phyloP scores from a whole-genome alignment of 495 filamentous ascomycete genomes.

The Neurospora terricola region DNA sequence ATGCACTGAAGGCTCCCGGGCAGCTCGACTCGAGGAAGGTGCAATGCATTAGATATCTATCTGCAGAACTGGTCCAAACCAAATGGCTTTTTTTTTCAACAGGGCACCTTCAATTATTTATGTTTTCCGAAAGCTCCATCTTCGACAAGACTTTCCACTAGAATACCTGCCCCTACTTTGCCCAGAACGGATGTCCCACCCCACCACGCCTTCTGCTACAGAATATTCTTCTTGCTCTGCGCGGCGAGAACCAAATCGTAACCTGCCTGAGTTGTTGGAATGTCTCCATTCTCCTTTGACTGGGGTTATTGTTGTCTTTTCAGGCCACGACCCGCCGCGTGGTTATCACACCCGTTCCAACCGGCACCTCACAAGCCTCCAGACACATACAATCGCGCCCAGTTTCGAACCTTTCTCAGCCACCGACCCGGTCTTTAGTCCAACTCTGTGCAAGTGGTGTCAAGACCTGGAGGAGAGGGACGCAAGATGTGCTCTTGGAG shows the following conservation, averaged over 20 bases:
- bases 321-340: not conserved
- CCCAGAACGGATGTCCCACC: not conserved
- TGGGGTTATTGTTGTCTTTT: not conserved
- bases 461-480: not conserved
- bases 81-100: not conserved
- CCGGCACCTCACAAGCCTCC: not conserved
- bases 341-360: not conserved
- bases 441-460: not conserved
- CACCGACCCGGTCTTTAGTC: not conserved
- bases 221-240: not conserved
- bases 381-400: not conserved
- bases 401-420: not conserved
- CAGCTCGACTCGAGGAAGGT: not conserved
- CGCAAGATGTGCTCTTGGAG: not conserved
- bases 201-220: not conserved
- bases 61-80: not conserved
- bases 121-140: not conserved
- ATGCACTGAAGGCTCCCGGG: not conserved
- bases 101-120: not conserved
- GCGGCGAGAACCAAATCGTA: no score
- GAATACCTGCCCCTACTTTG: not conserved
- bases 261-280: no score
- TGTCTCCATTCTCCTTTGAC: not conserved
- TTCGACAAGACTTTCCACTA: not conserved
- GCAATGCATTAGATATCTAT: not conserved